These are phyloP conservation scores for Niveomyces coronatus DNA, from an alignment of 2,329 filamentous ascomycete genomes.

Conservation along the genomic window DNA sequence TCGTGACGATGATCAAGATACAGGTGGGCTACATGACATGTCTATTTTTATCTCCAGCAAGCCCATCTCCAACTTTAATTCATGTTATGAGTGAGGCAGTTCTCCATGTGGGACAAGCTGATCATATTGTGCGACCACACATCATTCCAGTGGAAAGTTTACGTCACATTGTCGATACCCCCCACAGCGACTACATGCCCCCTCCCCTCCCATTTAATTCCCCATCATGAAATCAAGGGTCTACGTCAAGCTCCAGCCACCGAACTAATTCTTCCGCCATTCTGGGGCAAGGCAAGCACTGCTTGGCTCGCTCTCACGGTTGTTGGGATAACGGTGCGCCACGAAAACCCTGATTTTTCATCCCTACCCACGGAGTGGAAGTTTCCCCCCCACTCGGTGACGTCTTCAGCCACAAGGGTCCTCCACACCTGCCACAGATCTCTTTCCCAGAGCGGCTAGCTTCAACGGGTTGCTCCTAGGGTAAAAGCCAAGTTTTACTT, in stretches of 20 bases:
- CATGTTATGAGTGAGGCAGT: too few relatives aligned
- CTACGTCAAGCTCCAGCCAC: neutral
- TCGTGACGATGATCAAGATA: neutral
- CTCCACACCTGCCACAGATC: conserved; percentile 5
- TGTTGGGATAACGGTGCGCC: neutral
- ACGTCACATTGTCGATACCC: too few relatives aligned
- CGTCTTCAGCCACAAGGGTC: conserved; percentile 7
- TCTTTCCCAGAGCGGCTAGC: too few relatives aligned
- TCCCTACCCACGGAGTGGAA: neutral
- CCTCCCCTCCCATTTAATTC: neutral
- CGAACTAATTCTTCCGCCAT: neutral
- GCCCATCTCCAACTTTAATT: too few relatives aligned
- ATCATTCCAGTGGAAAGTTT: too few relatives aligned
- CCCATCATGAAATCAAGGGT: neutral
- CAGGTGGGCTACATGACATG: conserved; percentile 1
- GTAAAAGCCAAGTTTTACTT: conserved; percentile 9
- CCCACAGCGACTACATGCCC: too few relatives aligned
- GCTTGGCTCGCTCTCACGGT: neutral
- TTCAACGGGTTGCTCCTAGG: too few relatives aligned
- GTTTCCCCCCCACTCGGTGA: conserved; percentile 3
- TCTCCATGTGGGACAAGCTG: too few relatives aligned
- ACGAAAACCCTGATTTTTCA: conserved; percentile 8
- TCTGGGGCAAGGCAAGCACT: too few relatives aligned
- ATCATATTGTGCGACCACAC: too few relatives aligned
- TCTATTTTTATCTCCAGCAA: neutral